phyloP scores from a whole-genome alignment of 495 filamentous ascomycete genomes.

The Neurospora sp. region DNA sequence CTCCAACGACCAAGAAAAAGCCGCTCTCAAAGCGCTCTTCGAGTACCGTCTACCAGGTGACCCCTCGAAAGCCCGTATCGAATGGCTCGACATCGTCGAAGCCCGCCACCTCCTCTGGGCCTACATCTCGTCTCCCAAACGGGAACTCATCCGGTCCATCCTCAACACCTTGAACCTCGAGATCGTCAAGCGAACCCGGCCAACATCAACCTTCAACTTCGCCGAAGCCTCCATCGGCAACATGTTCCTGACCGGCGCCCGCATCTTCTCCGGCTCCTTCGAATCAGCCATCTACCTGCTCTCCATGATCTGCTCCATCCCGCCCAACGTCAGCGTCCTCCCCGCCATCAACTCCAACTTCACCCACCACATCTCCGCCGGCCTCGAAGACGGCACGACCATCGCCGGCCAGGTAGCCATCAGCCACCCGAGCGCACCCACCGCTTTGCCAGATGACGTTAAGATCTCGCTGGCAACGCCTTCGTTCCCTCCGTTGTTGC shows the following conservation, averaged over 20 bases:
- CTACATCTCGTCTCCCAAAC: conserved; percentile 69
- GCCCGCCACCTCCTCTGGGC: conserved; percentile 65
- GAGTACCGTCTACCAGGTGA: conserved; percentile 68
- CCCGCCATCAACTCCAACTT: conserved; percentile 92
- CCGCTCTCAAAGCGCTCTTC: conserved; percentile 70
- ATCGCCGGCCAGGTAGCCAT: conserved; percentile 92
- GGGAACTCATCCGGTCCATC: conserved; percentile 84
- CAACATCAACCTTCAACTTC: conserved; percentile 76
- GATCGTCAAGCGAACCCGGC: conserved; percentile 76
- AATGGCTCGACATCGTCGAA: conserved; percentile 90
- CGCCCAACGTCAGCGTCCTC: conserved; percentile 63
- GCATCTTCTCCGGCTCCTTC: conserved; percentile 72
- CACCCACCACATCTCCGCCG: conserved; percentile 84
- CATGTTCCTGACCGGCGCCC: conserved; percentile 78
- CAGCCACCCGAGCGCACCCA: conserved; percentile 61
- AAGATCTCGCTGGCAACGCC: conserved; percentile 16
- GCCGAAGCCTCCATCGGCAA: conserved; percentile 85
- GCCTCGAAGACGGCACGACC: conserved; percentile 61
- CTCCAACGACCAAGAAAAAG: conserved; percentile 49
- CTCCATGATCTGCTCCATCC: conserved; percentile 69
- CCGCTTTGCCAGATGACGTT: conserved; percentile 36
- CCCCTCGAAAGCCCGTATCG: conserved; percentile 40
- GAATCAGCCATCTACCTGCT: conserved; percentile 77
- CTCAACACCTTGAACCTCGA: conserved; percentile 83
- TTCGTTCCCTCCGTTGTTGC: background rate